phyloP scores from a whole-genome alignment of 2,329 filamentous ascomycete genomes.

The Dactylonectria macrodidyma region DNA sequence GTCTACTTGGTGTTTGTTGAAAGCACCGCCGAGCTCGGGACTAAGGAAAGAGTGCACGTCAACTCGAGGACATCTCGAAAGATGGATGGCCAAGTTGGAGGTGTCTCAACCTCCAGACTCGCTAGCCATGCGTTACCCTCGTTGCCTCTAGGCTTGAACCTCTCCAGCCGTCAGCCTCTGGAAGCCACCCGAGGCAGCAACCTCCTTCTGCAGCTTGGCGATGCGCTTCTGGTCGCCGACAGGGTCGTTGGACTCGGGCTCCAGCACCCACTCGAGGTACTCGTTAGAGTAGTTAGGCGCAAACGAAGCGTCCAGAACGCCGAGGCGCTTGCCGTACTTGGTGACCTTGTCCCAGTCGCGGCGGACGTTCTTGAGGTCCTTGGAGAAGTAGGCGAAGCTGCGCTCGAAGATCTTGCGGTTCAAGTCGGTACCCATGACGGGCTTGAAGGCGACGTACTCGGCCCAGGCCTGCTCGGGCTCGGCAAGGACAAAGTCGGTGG shows the following conservation, averaged over 20 bases:
- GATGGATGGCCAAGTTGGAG: background rate
- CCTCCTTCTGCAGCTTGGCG: slow-evolving; percentile 76
- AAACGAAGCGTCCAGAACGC: slow-evolving; percentile 75
- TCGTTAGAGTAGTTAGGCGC: slow-evolving; percentile 82
- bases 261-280: slow-evolving; percentile 77
- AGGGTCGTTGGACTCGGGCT: slow-evolving; percentile 76
- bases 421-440: slow-evolving; percentile 75
- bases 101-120: background rate
- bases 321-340: slow-evolving; percentile 80
- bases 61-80: background rate
- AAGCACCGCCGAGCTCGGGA: background rate
- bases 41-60: background rate
- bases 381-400: slow-evolving; percentile 82
- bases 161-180: slow-evolving; percentile 58
- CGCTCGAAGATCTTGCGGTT: slow-evolving; percentile 87
- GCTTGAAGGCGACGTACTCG: slow-evolving; percentile 81
- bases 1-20: slow-evolving; percentile 15
- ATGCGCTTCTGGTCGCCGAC: slow-evolving; percentile 83
- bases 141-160: slow-evolving; percentile 33
- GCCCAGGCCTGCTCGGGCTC: slow-evolving; percentile 75
- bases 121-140: background rate
- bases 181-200: slow-evolving; percentile 77
- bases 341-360: slow-evolving; percentile 87
- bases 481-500: slow-evolving; percentile 80
- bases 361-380: slow-evolving; percentile 80